phyloP scores from a whole-genome alignment of 441 rosid genomes.

The Dalechampia spathulata region DNA sequence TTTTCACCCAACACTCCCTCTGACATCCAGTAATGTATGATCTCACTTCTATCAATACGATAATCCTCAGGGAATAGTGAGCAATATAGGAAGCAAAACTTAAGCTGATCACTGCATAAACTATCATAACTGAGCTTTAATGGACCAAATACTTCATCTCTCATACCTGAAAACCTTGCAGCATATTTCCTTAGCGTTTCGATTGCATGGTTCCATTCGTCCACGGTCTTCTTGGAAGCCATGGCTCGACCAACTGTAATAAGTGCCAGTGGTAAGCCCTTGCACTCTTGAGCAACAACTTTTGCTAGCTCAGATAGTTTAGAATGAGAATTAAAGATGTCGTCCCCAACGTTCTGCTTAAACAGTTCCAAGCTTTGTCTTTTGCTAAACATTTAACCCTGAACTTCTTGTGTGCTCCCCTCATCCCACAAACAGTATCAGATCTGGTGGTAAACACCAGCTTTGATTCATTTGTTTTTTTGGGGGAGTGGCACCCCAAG shows the following conservation, averaged over 20 bases:
- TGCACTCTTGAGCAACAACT: not conserved
- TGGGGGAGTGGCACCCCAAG: not conserved
- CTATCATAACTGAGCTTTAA: no score
- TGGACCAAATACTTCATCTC: not conserved
- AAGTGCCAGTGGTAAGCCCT: not conserved
- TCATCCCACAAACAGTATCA: not conserved
- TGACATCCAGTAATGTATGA: no score
- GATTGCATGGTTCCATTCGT: not conserved
- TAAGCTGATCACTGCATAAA: no score
- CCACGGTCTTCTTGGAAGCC: not conserved
- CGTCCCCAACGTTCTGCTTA: no score
- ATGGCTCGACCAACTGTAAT: not conserved
- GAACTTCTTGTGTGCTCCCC: no score
- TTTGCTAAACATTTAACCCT: not conserved
- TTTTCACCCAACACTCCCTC: no score
- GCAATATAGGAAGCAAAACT: no score
- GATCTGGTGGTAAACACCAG: not conserved
- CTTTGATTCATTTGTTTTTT: not conserved
- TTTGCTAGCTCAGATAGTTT: not conserved
- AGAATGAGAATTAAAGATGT: not conserved
- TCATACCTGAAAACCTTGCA: not conserved
- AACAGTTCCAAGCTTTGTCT: not conserved
- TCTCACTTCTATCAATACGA: no score
- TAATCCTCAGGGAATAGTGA: no score
- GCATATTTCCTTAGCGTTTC: not conserved